phyloP scores from a whole-genome alignment of 2,329 filamentous ascomycete genomes.

The Daldinia eschscholtzii region DNA sequence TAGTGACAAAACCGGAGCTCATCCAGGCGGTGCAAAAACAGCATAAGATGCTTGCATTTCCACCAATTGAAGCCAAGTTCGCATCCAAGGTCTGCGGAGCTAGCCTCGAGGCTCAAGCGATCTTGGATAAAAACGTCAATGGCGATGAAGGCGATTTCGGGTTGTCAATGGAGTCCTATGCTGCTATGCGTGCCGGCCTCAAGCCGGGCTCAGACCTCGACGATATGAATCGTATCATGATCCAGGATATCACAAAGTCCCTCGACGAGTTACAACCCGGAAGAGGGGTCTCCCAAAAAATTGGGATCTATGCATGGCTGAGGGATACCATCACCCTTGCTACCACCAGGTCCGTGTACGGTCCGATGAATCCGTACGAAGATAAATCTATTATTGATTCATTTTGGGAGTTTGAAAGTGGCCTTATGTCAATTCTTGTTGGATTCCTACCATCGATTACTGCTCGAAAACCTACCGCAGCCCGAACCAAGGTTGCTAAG shows the following conservation, averaged over 20 bases:
- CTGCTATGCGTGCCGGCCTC: neutral
- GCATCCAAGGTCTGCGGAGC: too few relatives aligned
- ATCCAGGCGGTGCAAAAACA: too few relatives aligned
- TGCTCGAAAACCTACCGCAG: neutral
- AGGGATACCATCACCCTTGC: neutral
- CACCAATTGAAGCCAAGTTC: conserved; percentile 26
- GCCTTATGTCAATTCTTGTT: neutral
- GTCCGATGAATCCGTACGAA: neutral
- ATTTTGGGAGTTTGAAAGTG: neutral
- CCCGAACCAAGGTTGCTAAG: neutral
- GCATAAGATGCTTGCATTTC: neutral
- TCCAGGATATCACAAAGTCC: neutral
- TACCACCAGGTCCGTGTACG: neutral
- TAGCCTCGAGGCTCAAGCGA: too few relatives aligned
- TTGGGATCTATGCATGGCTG: neutral
- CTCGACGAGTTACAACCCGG: neutral
- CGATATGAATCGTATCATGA: conserved; percentile 1
- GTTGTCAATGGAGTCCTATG: neutral
- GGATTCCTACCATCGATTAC: neutral
- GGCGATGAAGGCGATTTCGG: conserved; percentile 1
- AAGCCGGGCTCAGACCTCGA: neutral
- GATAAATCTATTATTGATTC: neutral
- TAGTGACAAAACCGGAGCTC: conserved; percentile 20
- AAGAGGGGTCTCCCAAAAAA: neutral
- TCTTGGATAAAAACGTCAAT: neutral